Evolutionary conservation across 306 rosid species (phyloP).

Genomic region (Canavalia gladiata): DNA sequence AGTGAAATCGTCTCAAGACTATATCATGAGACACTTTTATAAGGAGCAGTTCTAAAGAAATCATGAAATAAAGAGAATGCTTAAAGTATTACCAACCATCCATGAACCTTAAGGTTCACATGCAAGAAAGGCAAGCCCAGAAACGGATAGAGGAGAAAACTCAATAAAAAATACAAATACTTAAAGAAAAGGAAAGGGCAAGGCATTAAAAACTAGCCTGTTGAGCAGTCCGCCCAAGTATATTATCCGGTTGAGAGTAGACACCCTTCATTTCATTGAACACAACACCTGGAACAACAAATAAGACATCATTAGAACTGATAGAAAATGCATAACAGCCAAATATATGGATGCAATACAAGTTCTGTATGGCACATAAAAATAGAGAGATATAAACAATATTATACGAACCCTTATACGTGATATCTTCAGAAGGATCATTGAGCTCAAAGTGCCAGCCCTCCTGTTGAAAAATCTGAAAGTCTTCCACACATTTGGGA

Average conservation of each 20-base stretch:
- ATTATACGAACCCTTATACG: constrained; percentile 74
- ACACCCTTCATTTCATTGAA: constrained; percentile 99
- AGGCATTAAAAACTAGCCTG: constrained; percentile 72
- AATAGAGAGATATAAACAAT: not conserved
- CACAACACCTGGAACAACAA: constrained; percentile 80
- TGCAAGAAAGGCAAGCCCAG: not conserved
- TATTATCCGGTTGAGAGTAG: constrained; percentile 96
- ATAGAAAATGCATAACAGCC: not conserved
- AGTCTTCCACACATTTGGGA: constrained; percentile 89
- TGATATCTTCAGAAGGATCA: constrained; percentile 90
- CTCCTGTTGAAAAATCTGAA: constrained; percentile 94
- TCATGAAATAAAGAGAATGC: constrained; percentile 18
- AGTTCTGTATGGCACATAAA: not conserved
- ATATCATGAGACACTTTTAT: constrained; percentile 16
- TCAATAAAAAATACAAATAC: constrained; percentile 21
- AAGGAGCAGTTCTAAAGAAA: not conserved
- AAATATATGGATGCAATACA: constrained; percentile 14
- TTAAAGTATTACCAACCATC: constrained; percentile 19
- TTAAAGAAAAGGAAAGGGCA: constrained; percentile 15
- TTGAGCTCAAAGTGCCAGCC: constrained; percentile 99
- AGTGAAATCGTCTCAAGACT: not conserved
- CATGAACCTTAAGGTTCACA: constrained; percentile 22
- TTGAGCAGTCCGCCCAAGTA: constrained; percentile 85
- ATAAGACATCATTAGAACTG: constrained; percentile 35
- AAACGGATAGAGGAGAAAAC: constrained; percentile 7